Conservation (phyloP, 2,329 filamentous ascomycete genomes). For the Curvularia spicifera region DNA sequence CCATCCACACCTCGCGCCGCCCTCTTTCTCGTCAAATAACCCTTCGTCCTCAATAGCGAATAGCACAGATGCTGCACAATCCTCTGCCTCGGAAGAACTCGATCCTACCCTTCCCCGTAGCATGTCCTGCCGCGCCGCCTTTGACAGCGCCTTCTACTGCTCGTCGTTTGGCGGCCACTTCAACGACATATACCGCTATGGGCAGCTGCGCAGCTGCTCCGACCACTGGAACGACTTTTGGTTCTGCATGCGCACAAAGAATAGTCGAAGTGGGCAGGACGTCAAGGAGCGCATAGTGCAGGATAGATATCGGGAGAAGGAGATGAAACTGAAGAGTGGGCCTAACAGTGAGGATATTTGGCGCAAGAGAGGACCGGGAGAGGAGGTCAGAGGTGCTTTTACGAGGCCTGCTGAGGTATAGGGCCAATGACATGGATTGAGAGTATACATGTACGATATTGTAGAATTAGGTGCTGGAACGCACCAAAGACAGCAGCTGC, state of each 20-base stretch:
- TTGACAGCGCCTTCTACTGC: constrained; percentile 94
- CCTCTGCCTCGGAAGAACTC: constrained; percentile 23
- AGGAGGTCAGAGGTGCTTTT: constrained; percentile 39
- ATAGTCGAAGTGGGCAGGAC: constrained; percentile 62
- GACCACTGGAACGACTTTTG: constrained; percentile 94
- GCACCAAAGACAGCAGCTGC: too few species aligned
- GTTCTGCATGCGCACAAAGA: constrained; percentile 90
- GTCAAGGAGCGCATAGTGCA: constrained; percentile 64
- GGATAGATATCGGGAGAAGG: constrained; percentile 72
- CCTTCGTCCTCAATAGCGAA: constrained; percentile 16
- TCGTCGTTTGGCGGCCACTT: constrained; percentile 90
- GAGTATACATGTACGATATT: not conserved
- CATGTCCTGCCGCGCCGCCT: constrained; percentile 89
- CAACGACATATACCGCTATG: constrained; percentile 88
- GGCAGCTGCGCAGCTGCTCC: constrained; percentile 74
- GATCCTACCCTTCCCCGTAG: constrained; percentile 67
- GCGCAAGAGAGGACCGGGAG: constrained; percentile 67
- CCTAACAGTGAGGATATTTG: constrained; percentile 90
- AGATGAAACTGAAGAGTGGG: constrained; percentile 69
- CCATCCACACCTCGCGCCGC: constrained; percentile 56
- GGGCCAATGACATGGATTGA: not conserved
- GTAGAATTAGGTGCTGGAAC: not conserved
- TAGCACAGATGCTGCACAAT: constrained; percentile 1
- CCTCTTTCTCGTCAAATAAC: constrained; percentile 24
- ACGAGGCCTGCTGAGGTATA: constrained; percentile 18